Percentiles rank a stretch among this genome's conserved stretches.
Evolutionary conservation across 2,329 filamentous ascomycete genomes (phyloP).

Genomic region (Talaromyces sp.): DNA sequence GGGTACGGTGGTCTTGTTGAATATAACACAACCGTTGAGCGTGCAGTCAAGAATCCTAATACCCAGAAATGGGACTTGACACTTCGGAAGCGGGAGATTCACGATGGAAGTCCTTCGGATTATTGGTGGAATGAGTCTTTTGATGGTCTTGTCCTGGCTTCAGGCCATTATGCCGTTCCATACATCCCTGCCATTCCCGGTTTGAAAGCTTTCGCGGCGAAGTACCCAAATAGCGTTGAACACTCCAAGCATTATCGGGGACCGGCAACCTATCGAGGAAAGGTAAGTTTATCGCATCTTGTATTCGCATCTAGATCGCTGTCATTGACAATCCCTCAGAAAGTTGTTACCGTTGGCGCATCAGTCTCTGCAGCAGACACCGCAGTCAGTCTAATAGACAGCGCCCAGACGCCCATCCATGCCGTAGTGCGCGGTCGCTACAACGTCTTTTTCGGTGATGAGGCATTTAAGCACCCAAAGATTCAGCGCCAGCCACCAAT

Average conservation of each 20-base stretch:
- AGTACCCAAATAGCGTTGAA: slow-evolving; percentile 42
- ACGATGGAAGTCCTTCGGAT: slow-evolving; percentile 43
- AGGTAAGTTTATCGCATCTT: slow-evolving; percentile 21
- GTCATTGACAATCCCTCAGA: slow-evolving; percentile 38
- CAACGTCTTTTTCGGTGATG: slow-evolving; percentile 60
- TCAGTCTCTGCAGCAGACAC: slow-evolving; percentile 68
- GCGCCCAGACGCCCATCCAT: slow-evolving; percentile 53
- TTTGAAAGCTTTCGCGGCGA: slow-evolving; percentile 41
- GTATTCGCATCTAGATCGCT: background rate
- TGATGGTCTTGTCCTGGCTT: slow-evolving; percentile 64
- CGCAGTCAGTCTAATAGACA: slow-evolving; percentile 54
- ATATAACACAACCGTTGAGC: slow-evolving; percentile 63
- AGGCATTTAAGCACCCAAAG: slow-evolving; percentile 62
- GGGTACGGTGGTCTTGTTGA: slow-evolving; percentile 54
- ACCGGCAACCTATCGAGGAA: slow-evolving; percentile 43
- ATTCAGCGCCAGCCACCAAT: slow-evolving; percentile 36
- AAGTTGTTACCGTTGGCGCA: slow-evolving; percentile 64
- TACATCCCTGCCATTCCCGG: slow-evolving; percentile 51
- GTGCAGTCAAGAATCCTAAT: slow-evolving; percentile 52
- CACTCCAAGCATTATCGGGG: slow-evolving; percentile 48
- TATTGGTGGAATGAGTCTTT: slow-evolving; percentile 67
- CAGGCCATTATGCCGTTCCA: slow-evolving; percentile 63
- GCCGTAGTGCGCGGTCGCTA: slow-evolving; percentile 58
- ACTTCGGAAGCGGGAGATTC: slow-evolving; percentile 45
- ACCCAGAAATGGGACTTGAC: slow-evolving; percentile 57